Evolutionary conservation across 345 rosid genomes (phyloP).

Genomic region (Aegle marmelos): DNA sequence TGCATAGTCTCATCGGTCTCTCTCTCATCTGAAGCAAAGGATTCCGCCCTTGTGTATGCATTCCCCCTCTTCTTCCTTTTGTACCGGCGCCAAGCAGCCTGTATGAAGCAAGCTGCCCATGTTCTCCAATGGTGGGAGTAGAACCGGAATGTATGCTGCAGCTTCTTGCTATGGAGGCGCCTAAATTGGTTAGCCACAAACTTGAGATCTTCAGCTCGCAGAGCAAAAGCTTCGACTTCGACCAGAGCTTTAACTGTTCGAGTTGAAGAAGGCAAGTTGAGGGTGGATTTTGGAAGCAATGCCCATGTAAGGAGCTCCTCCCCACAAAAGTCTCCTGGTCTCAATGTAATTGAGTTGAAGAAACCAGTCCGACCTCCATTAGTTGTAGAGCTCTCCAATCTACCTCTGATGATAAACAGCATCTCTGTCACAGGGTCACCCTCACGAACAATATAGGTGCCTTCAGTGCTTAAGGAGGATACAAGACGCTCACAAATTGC

Average conservation of each 20-base stretch:
- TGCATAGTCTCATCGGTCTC: slow-evolving; percentile 18
- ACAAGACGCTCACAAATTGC: slow-evolving; percentile 91
- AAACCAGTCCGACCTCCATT: slow-evolving; percentile 94
- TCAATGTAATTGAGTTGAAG: slow-evolving; percentile 74
- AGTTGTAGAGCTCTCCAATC: slow-evolving; percentile 86
- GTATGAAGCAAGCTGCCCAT: slow-evolving; percentile 94
- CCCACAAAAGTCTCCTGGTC: slow-evolving; percentile 92
- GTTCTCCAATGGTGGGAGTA: slow-evolving; percentile 97
- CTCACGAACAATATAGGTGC: slow-evolving; percentile 84
- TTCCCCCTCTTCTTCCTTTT: slow-evolving; percentile 58
- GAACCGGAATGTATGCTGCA: slow-evolving; percentile 86
- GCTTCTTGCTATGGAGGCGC: slow-evolving; percentile 89
- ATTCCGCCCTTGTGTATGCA: slow-evolving; percentile 45
- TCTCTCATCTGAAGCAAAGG: slow-evolving; percentile 30
- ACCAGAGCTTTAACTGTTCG: slow-evolving; percentile 82
- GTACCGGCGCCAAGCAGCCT: slow-evolving; percentile 85
- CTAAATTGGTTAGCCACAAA: slow-evolving; percentile 92
- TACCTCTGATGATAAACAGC: slow-evolving; percentile 87
- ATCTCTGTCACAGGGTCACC: slow-evolving; percentile 91
- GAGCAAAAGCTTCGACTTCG: slow-evolving; percentile 95
- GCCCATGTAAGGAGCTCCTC: slow-evolving; percentile 98
- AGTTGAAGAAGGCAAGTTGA: slow-evolving; percentile 81
- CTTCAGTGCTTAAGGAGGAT: slow-evolving; percentile 77
- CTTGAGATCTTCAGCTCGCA: slow-evolving; percentile 85
- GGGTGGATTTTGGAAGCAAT: slow-evolving; percentile 70